Evolutionary conservation across 768 basidiomycete species (phyloP).

Genomic region (Gloeostereum incarnatum): DNA sequence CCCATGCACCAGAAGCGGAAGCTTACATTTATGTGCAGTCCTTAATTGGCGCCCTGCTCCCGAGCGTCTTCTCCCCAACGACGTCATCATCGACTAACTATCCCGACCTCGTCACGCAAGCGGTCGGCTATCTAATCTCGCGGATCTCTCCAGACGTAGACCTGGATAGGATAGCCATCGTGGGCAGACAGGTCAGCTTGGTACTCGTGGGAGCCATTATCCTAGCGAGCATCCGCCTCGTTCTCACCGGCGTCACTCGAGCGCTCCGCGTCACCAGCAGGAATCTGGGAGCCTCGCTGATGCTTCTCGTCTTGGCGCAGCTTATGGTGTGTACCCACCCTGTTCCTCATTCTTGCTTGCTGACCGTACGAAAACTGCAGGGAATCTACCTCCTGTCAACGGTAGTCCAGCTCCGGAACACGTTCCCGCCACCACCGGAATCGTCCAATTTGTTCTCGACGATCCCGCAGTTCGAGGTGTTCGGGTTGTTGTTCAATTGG

Average conservation of each 20-base stretch:
- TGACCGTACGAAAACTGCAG: too few relatives aligned
- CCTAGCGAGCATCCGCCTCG: conserved; percentile 58
- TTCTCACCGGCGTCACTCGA: conserved; percentile 58
- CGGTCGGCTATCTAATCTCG: too few relatives aligned
- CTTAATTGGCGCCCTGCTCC: too few relatives aligned
- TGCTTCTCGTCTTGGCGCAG: conserved; percentile 72
- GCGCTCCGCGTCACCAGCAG: conserved; percentile 59
- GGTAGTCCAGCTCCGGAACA: conserved; percentile 71
- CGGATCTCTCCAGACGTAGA: too few relatives aligned
- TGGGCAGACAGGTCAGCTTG: conserved; percentile 52
- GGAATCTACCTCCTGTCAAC: conserved; percentile 80
- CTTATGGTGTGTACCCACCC: conserved; percentile 52
- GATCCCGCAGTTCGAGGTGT: conserved; percentile 65
- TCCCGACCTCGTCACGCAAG: too few relatives aligned
- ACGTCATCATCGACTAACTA: too few relatives aligned
- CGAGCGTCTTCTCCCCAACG: too few relatives aligned
- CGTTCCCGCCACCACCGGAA: conserved; percentile 54
- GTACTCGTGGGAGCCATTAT: conserved; percentile 72
- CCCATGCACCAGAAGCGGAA: too few relatives aligned
- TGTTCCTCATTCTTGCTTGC: conserved; percentile 2
- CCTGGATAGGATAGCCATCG: too few relatives aligned
- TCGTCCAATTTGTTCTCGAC: conserved; percentile 55
- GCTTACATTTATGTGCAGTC: too few relatives aligned
- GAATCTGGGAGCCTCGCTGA: conserved; percentile 64
- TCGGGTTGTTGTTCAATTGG: conserved; percentile 68